Base-by-base conservation (phyloP, 345 rosid species). In the Rhizophora mangle region DNA sequence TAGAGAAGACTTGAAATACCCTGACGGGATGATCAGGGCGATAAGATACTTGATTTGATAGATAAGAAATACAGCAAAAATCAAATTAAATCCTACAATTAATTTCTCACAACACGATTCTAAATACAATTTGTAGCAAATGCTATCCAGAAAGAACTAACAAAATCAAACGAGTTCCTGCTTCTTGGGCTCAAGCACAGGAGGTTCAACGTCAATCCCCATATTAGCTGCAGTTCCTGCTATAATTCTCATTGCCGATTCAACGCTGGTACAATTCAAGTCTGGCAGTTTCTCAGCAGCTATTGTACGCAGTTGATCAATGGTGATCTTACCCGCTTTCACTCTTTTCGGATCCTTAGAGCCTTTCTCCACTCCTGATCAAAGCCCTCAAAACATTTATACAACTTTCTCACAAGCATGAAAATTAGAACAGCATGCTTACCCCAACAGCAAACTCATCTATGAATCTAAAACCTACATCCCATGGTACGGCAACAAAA, bases 211-310 rank as follows among this genome's bases (percentile, higher is more conserved):
- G 46, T 90, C 89, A 26, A 90, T 89, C 57, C 96, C 98, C 96
- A 93, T 93, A 66, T 90, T 93, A 65, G 92, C 93, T 20, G 98
- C 96, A 11, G 98, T 93, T 31, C 98, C 96, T 3, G 98, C 98
- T 73, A 90, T 90, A 64, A 88, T 81, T 81, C 96, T 87, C 96
- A 87, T 90, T 8, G 96, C 98, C 5, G 98, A 88, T 72, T 90
- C 98, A 62, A 93, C 72, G 18, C 80, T 84, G 0, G 79, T 82
- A 74, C 98, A 90, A 72, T 90, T 93, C 76, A 90, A 75, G 71
- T 90, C 96, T 0, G 93, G 96, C 59, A 93, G 88, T 86, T 90
- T 93, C 83, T 90, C 96, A 4, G 87, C 29, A 11, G 96, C 98
- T 13, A 93, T 85, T 60, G 80, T 56, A 1, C 86, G 90, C 36